Percentiles rank a stretch among this genome's conserved stretches.
Evolutionary conservation across 805 yeast genomes (phyloP).

Genomic region (Pichia insulana): DNA sequence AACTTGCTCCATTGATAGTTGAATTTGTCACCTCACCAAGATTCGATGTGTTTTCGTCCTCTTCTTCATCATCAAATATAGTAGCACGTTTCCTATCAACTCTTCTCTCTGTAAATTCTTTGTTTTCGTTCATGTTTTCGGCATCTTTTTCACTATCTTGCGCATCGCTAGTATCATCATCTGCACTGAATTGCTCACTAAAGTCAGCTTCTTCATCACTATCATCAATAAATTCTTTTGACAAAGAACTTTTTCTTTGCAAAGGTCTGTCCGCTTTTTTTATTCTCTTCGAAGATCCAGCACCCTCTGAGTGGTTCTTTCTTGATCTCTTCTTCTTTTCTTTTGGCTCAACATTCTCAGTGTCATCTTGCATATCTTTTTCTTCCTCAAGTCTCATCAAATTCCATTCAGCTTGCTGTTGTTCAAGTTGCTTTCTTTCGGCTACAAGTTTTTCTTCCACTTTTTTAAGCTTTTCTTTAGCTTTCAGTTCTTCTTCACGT

Average conservation of each 20-base stretch:
- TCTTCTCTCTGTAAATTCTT: slow-evolving; percentile 13
- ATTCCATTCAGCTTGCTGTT: slow-evolving; percentile 50
- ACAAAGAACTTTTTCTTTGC: slow-evolving; percentile 19
- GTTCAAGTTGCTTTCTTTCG: slow-evolving; percentile 43
- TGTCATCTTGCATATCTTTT: slow-evolving; percentile 28
- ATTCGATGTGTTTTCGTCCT: slow-evolving; percentile 15
- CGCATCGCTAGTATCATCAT: slow-evolving; percentile 10
- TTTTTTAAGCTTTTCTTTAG: slow-evolving; percentile 39
- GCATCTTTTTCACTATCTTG: slow-evolving; percentile 9
- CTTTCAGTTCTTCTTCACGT: slow-evolving; percentile 35
- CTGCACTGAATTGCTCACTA: slow-evolving; percentile 14
- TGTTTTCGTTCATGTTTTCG: slow-evolving; percentile 2
- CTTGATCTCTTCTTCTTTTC: slow-evolving; percentile 23
- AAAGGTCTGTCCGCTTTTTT: slow-evolving; percentile 8
- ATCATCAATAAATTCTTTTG: slow-evolving; percentile 25
- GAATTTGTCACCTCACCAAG: too few species aligned
- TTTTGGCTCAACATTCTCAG: slow-evolving; percentile 28
- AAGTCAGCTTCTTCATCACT: slow-evolving; percentile 26
- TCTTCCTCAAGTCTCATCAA: slow-evolving; percentile 29
- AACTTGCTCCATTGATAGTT: too few species aligned
- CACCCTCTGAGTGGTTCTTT: slow-evolving; percentile 19
- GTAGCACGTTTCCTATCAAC: slow-evolving; percentile 15
- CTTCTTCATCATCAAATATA: slow-evolving; percentile 17
- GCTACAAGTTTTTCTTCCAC: slow-evolving; percentile 33
- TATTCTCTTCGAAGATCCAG: slow-evolving; percentile 12